Conservation (phyloP, 371 early-diverging fungal species). For the Syncephalastrum sp. region DNA sequence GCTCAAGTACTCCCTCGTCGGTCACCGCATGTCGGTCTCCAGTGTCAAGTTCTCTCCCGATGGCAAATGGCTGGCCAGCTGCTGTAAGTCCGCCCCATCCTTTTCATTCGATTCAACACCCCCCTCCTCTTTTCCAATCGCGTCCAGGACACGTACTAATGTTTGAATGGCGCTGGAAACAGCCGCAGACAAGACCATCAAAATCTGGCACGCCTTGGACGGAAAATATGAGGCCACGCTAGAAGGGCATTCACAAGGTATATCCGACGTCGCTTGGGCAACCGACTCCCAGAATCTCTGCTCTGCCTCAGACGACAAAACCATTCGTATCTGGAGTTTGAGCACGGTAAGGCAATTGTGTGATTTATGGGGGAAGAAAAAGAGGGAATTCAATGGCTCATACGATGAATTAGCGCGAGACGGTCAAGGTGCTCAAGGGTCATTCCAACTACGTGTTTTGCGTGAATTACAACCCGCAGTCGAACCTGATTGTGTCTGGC, state of each 20-base stretch:
- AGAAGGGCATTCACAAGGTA: slow-evolving; percentile 90
- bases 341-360: slow-evolving; percentile 53
- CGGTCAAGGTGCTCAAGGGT: slow-evolving; percentile 81
- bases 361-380: background rate
- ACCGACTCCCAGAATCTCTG: slow-evolving; percentile 85
- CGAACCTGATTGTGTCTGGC: slow-evolving; percentile 93
- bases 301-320: slow-evolving; percentile 94
- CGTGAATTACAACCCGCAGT: slow-evolving; percentile 93
- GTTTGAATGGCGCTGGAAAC: background rate
- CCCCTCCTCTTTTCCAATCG: too few species aligned
- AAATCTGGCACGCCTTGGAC: slow-evolving; percentile 89
- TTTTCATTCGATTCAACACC: too few species aligned
- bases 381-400: background rate
- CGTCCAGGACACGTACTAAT: slow-evolving; percentile 1
- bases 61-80: slow-evolving; percentile 93
- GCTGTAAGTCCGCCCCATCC: slow-evolving; percentile 61
- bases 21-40: slow-evolving; percentile 94
- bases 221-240: slow-evolving; percentile 86
- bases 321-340: slow-evolving; percentile 88
- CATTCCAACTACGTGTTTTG: slow-evolving; percentile 97
- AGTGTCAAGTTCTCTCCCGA: slow-evolving; percentile 97
- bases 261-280: slow-evolving; percentile 97
- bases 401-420: slow-evolving; percentile 52
- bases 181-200: slow-evolving; percentile 91
- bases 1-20: slow-evolving; percentile 84